A percentile compares a stretch with the other conserved stretches of the same genome.
Evolutionary conservation across 2,329 filamentous ascomycete species (phyloP).

Genomic region (Pezicula carpinea): DNA sequence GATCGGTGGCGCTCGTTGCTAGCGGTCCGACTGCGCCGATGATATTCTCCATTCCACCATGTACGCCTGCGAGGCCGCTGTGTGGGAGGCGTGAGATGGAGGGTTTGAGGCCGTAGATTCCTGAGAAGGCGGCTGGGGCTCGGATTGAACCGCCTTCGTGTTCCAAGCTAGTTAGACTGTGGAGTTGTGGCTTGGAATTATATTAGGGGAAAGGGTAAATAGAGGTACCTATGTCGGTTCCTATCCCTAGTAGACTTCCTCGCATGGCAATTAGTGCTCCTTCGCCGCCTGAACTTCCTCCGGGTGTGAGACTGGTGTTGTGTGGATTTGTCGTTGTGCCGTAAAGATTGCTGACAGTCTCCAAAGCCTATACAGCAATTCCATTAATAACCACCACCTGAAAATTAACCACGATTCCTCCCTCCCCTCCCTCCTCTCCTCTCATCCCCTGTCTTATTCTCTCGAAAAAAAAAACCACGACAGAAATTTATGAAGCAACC

Average conservation of each 20-base stretch:
- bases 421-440: too few species aligned
- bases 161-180: not conserved
- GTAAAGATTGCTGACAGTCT: constrained; percentile 42
- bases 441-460: too few species aligned
- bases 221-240: constrained; percentile 1
- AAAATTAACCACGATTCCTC: too few species aligned
- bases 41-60: constrained; percentile 47
- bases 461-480: too few species aligned
- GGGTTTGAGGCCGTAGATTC: constrained; percentile 30
- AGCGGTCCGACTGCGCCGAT: constrained; percentile 40
- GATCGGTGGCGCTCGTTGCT: constrained; percentile 40
- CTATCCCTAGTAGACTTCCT: constrained; percentile 43
- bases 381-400: not conserved
- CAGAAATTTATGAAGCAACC: too few species aligned
- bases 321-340: constrained; percentile 52
- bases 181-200: too few species aligned
- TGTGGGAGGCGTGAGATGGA: constrained; percentile 27
- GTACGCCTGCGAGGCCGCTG: constrained; percentile 38
- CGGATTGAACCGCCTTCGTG: constrained; percentile 22
- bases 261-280: constrained; percentile 51
- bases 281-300: constrained; percentile 62
- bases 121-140: constrained; percentile 26
- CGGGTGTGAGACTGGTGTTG: constrained; percentile 51
- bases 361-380: constrained; percentile 30
- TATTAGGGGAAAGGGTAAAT: too few species aligned